Conservation (phyloP, 2,329 filamentous ascomycete genomes). For the Massarina eburnea region DNA sequence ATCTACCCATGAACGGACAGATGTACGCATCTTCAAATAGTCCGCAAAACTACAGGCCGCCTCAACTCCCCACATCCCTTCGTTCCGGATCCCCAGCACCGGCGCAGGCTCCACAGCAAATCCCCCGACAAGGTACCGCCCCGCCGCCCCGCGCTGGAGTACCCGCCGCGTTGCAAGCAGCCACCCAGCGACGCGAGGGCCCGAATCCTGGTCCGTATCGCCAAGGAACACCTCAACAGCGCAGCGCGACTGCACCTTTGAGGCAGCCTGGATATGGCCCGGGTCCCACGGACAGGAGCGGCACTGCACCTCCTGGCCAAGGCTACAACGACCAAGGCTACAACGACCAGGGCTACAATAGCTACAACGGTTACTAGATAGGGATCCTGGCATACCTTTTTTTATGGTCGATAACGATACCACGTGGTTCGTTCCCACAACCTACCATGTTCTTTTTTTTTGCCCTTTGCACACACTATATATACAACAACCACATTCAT, state of each 20-base stretch:
- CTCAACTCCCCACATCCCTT: conserved; percentile 27
- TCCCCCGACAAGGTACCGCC: conserved; percentile 28
- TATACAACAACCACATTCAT: conserved; percentile 3
- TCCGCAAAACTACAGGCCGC: conserved; percentile 24
- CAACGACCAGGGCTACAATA: conserved; percentile 16
- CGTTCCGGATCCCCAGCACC: conserved; percentile 33
- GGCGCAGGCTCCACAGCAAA: conserved; percentile 17
- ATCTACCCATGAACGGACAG: conserved; percentile 10
- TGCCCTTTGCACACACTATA: conserved; percentile 1
- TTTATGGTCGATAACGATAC: conserved; percentile 9
- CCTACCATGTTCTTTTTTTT: conserved; percentile 9
- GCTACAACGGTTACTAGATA: conserved; percentile 19
- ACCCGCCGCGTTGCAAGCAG: conserved; percentile 36
- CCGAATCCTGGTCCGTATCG: conserved; percentile 35
- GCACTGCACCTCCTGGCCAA: conserved; percentile 21
- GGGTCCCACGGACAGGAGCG: conserved; percentile 18
- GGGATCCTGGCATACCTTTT: background rate
- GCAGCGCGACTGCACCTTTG: conserved; percentile 39
- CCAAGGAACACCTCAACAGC: conserved; percentile 28
- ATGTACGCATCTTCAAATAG: conserved; percentile 23
- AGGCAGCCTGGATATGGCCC: conserved; percentile 31
- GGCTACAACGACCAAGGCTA: too few species aligned
- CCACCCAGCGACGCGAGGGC: conserved; percentile 40
- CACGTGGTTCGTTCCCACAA: too few species aligned
- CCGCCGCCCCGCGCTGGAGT: conserved; percentile 36